phyloP scores from a whole-genome alignment of 208 protist genomes.

The Polymyxa betae region DNA sequence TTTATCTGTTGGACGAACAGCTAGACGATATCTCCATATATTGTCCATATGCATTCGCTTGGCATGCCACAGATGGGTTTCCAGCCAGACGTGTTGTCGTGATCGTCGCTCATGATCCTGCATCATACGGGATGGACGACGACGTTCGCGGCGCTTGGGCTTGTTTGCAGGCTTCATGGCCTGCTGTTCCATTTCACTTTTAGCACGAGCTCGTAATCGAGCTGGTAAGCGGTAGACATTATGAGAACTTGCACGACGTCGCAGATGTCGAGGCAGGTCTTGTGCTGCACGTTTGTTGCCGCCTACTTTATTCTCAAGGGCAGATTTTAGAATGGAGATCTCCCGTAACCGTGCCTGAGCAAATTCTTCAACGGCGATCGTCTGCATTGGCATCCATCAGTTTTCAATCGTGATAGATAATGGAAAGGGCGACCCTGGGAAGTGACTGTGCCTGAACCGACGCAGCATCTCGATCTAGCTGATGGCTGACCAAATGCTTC shows the following conservation, averaged over 20 bases:
- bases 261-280: conserved; percentile 54
- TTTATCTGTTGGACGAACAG: conserved; percentile 52
- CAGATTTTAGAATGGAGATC: background rate
- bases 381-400: background rate
- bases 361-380: background rate
- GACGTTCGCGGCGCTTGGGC: conserved; percentile 6
- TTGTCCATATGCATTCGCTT: conserved; percentile 64
- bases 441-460: background rate
- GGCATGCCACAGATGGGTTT: conserved; percentile 64
- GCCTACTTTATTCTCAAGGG: background rate
- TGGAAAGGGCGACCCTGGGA: background rate
- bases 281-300: conserved; percentile 55
- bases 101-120: conserved; percentile 31
- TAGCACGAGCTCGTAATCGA: background rate
- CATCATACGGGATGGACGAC: background rate
- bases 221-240: conserved; percentile 48
- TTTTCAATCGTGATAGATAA: background rate
- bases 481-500: background rate
- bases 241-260: conserved; percentile 56
- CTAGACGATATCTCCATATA: conserved; percentile 61
- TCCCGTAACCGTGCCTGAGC: background rate
- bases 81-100: conserved; percentile 55
- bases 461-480: background rate
- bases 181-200: conserved; percentile 39
- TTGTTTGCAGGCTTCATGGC: background rate